Percentiles rank a stretch among this genome's conserved stretches.
Conservation (phyloP, 2,329 filamentous ascomycete genomes). For the Verticillium zaregamsianum region DNA sequence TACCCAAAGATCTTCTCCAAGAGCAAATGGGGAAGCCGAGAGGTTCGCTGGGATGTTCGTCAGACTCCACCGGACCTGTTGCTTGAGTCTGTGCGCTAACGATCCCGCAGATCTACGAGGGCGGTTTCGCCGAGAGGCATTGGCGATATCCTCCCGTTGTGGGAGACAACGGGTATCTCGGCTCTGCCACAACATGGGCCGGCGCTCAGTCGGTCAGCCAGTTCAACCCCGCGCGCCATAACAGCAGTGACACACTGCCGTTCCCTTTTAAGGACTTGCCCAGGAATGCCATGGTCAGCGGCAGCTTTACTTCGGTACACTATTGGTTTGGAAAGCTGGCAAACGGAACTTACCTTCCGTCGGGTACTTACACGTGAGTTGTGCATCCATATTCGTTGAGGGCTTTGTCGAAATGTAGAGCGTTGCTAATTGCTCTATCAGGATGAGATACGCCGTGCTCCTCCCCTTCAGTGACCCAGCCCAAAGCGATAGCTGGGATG, state of each 20-base stretch:
- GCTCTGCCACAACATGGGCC: conserved; percentile 29
- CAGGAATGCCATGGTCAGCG: conserved; percentile 21
- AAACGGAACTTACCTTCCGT: conserved; percentile 31
- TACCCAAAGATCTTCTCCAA: conserved; percentile 15
- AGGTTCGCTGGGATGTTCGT: conserved; percentile 18
- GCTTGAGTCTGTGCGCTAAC: neutral
- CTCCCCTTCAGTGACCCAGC: no score
- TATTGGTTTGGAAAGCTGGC: conserved; percentile 40
- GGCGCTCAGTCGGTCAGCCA: conserved; percentile 16
- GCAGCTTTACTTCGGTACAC: conserved; percentile 23
- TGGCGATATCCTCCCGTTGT: conserved; percentile 37
- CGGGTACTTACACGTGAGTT: conserved; percentile 34
- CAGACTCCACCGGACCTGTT: neutral
- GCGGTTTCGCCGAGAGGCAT: conserved; percentile 28
- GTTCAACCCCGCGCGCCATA: conserved; percentile 29
- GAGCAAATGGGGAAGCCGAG: conserved; percentile 15
- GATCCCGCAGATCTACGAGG: conserved; percentile 27
- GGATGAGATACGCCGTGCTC: no score
- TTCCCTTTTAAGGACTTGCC: conserved; percentile 26
- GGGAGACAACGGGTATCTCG: conserved; percentile 34
- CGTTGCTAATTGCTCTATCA: no score
- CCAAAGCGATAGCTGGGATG: no score
- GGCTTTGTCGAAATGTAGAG: no score
- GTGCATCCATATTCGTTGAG: no score
- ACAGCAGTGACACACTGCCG: conserved; percentile 31